Conservation (phyloP, 352 stramenopile genomes). For the Phytophthora sp. region DNA sequence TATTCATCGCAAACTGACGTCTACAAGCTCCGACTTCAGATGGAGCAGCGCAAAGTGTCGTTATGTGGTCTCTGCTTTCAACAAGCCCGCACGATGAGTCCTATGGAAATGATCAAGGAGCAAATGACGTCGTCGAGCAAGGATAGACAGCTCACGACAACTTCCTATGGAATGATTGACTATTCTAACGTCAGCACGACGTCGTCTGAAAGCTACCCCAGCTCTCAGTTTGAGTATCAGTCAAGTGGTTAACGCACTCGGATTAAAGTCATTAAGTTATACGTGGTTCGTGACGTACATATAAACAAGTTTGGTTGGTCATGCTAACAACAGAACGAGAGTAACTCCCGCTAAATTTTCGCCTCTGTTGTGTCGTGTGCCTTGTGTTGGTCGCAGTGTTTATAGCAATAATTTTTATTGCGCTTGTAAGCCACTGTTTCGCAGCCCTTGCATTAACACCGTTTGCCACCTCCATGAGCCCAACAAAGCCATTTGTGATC, state of each 20-base stretch:
- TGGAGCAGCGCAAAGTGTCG: conserved; percentile 35
- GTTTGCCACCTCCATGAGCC: conserved; percentile 39
- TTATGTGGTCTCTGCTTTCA: conserved; percentile 38
- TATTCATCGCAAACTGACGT: conserved; percentile 44
- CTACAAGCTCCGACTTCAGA: conserved; percentile 16
- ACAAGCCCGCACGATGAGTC: conserved; percentile 29
- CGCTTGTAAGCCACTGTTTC: conserved; percentile 46
- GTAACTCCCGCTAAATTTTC: no score
- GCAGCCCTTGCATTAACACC: conserved; percentile 36
- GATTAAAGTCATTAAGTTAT: no score
- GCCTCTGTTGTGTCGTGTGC: no score
- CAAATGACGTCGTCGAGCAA: conserved; percentile 3
- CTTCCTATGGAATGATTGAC: conserved; percentile 9
- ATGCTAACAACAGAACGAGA: background rate
- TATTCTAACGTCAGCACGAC: conserved; percentile 19
- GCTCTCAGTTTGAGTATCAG: conserved; percentile 19
- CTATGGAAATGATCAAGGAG: conserved; percentile 21
- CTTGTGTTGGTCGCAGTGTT: no score
- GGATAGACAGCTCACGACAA: background rate
- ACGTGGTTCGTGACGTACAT: no score
- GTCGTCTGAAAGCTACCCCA: conserved; percentile 8
- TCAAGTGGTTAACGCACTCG: conserved; percentile 2
- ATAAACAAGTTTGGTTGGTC: no score
- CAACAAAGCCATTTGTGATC: conserved; percentile 41
- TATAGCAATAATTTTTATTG: conserved; percentile 55